Evolutionary conservation across 805 yeast genomes (phyloP), one percentile per base, ranked within the genome.

Genomic region (Schwanniomyces yamadae): DNA sequence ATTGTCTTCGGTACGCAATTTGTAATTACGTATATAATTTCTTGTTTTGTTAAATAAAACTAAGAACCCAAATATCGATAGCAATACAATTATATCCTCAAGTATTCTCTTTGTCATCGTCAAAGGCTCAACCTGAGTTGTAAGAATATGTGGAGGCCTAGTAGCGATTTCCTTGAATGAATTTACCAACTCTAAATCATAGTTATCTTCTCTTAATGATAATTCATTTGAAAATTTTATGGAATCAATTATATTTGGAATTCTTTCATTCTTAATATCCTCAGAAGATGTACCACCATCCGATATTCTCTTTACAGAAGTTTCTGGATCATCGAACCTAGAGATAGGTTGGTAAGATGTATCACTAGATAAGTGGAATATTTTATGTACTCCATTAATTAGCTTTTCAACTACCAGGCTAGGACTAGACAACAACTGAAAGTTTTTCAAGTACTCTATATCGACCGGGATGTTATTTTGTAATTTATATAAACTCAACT

Each of bases 11-110:
- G 7, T 4, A 40, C 19, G 19, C n/a, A n/a, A n/a, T n/a, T n/a
- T n/a, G 10, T 40, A 16, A 19, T 68, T 39, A 4, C 61, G 19
- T 2, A 71, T 72, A 6, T 63, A 41, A 5, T 12, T 15, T 27
- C 29, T 27, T 16, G 20, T 20, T 41, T 49, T 62, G 0, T 73
- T 63, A 13, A 73, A 50, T 1, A 58, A 41, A 20, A 67, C 52
- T 5, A 72, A 49, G 2, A 71, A 50, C 1, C 57, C 34, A 13
- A 70, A 35, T 6, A 73, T 58, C 1, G 66, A 45, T 4, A 62
- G 33, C 6, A 78, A 64, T 12, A 75, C 74, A 4, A 70, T 45
- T n/a, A 75, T 59, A 46, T 77, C 80, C 46, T 78, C 83, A 35
- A 70, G 50, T 4, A 71, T 52, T 39, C 76, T 53, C 36, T 44